phyloP scores from a whole-genome alignment of 2,329 filamentous ascomycete genomes.

The Colletotrichum sojae region DNA sequence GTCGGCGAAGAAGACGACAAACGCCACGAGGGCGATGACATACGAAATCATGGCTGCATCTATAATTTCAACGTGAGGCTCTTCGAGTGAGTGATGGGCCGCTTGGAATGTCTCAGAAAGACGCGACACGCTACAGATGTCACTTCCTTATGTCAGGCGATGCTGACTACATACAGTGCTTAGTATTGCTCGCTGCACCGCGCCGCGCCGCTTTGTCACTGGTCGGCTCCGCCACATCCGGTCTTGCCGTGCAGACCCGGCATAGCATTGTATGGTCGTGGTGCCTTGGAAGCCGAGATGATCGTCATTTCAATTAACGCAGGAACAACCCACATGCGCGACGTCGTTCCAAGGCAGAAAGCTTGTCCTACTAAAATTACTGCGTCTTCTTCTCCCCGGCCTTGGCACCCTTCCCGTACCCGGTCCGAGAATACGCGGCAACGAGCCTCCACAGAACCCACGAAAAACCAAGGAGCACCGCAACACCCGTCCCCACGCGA shows the following conservation, averaged over 20 bases:
- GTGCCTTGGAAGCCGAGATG: constrained; percentile 12
- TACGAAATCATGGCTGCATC: constrained; percentile 60
- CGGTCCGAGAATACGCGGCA: constrained; percentile 52
- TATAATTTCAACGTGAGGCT: background rate
- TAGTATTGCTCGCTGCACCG: background rate
- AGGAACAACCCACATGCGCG: background rate
- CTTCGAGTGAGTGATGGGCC: background rate
- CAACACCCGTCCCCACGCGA: constrained; percentile 69
- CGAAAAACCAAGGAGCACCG: constrained; percentile 74
- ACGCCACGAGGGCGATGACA: constrained; percentile 57
- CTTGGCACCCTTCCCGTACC: constrained; percentile 45
- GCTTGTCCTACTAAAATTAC: constrained; percentile 5
- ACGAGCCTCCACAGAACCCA: constrained; percentile 77
- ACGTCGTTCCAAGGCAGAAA: background rate
- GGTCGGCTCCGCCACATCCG: constrained; percentile 21
- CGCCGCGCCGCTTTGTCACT: constrained; percentile 17
- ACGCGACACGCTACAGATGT: background rate
- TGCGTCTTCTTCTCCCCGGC: constrained; percentile 37
- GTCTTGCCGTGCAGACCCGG: constrained; percentile 9
- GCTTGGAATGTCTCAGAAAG: background rate
- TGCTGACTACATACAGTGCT: background rate
- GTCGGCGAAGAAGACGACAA: constrained; percentile 60
- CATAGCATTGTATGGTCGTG: constrained; percentile 6
- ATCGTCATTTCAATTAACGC: constrained; percentile 16
- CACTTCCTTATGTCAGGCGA: constrained; percentile 2